Base-by-base conservation (phyloP, 148 eudicot genomes). In the Salicornia ramosissima region DNA sequence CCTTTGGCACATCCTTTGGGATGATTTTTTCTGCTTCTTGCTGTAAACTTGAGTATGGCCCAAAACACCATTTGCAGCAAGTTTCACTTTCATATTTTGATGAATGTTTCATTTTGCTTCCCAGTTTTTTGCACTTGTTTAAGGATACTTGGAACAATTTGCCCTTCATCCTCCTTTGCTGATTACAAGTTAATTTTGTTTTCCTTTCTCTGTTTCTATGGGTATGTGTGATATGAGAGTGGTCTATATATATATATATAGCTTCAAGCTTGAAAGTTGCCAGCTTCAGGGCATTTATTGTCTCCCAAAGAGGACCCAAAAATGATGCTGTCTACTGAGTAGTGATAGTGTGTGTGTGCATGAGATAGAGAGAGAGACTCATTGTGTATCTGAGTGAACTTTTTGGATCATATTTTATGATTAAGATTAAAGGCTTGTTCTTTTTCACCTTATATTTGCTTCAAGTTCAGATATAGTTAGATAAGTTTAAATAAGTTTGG, bases 1-100 rank as follows among this genome's bases (percentile, higher is more conserved):
- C 98, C 81, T 82, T 90, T 0, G 98, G 98, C 36, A 93, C 98
- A 65, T 90, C 96, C 67, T 81, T 83, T 0, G 98, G 98, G 31
- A 88, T 86, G 67, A 85, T 82, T 74, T 43, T 80, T 65, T 61
- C 80, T 0, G 62, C 63, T 57, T 66, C 71, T 31, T 33, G 51
- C 25, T 63, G 43, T 39, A 47, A 69, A 36, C 50, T 34, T 1
- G 39, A 26, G 40, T 42, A 47, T 21, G 55, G 69, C 76, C 75
- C 30, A 52, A 77, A 46, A 43, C 72, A 77, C 80, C 76, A 77
- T 24, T 60, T 68, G 18, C 76, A 71, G 39, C 72, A 72, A 10
- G 72, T 71, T 30, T 72, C 80, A 33, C 68, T 68, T 39, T 67
- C 62, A 31, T 36, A 56, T 19, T 70, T 65, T 29, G 67, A 43